phyloP scores from a whole-genome alignment of 495 filamentous ascomycete genomes.

The Cercophora scortea region DNA sequence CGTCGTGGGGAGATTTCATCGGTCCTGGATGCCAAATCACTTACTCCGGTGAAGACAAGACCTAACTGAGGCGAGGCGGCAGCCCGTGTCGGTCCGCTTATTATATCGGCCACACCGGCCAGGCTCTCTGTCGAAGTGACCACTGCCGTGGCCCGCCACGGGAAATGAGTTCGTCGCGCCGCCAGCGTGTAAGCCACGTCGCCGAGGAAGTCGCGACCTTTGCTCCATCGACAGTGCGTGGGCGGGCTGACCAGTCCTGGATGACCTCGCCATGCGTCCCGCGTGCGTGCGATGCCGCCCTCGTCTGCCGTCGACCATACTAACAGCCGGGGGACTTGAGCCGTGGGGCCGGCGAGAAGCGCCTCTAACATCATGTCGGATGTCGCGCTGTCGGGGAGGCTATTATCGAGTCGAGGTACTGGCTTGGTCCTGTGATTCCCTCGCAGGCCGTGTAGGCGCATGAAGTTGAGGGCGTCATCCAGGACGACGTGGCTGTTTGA shows the following conservation, averaged over 20 bases:
- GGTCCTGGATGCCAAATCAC: background rate
- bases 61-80: background rate
- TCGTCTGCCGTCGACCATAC: conserved; percentile 23
- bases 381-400: background rate
- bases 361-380: no score
- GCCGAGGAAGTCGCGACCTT: conserved; percentile 2
- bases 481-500: no score
- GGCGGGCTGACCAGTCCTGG: no score
- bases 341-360: no score
- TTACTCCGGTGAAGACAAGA: background rate
- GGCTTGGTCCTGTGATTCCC: conserved; percentile 1
- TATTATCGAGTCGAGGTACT: background rate
- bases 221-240: no score
- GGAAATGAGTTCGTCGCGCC: conserved; percentile 17
- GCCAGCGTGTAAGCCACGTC: conserved; percentile 25
- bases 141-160: conserved; percentile 22
- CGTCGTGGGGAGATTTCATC: background rate
- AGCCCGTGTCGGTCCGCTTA: background rate
- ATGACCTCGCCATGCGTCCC: background rate
- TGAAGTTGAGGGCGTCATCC: conserved; percentile 23
- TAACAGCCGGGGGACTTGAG: conserved; percentile 7
- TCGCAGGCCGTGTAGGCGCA: background rate
- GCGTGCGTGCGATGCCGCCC: conserved; percentile 15
- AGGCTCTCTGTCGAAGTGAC: background rate
- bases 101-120: background rate